Evolutionary conservation across 345 rosid species (phyloP), one percentile per base, ranked within the genome.

Genomic region (Bruguiera sexangula): DNA sequence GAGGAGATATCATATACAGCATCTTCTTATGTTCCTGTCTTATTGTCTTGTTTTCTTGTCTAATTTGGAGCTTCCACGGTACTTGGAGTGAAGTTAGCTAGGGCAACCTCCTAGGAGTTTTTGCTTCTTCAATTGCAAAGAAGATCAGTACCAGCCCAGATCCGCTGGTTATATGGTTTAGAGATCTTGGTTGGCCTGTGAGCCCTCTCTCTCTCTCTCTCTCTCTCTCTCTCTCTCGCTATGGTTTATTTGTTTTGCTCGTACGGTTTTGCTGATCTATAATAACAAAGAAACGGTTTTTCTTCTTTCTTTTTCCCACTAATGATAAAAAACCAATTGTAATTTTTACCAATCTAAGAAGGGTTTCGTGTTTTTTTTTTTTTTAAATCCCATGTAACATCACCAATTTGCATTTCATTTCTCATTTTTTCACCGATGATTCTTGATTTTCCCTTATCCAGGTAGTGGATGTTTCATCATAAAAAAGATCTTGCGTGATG

Each of bases 131-230:
- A 60, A 26, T 58, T 31, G 30, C 59, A 32, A 50, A 58, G 64
- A 67, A 66, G 61, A 64, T 75, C 71, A 51, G 22, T 62, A 43
- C 16, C 79, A 54, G 68, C 66, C 60, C 76, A 79, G 83, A 81
- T 81, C 85, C 32, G 83, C 43, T 71, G 60, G 53, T 57, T 59
- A 30, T 66, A 63, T 31, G 53, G 60, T 60, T 75, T 55, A 46
- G 65, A 71, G 72, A 73, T 79, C 74, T 68, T 66, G 59, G 71
- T 66, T 66, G 54, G 60, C 75, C 66, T 46, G 81, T 81, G 70
- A 72, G 79, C 72, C 29, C 60, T 73, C 66, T 62, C 8, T 61
- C 32, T 15, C 39, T 63, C n/a, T n/a, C n/a, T n/a, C n/a, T n/a
- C n/a, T n/a, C n/a, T n/a, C 8, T n/a, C 75, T 30, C 59, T 78